Base-by-base conservation (phyloP, 148 eudicot genomes). In the Vaccinium darrowii region DNA sequence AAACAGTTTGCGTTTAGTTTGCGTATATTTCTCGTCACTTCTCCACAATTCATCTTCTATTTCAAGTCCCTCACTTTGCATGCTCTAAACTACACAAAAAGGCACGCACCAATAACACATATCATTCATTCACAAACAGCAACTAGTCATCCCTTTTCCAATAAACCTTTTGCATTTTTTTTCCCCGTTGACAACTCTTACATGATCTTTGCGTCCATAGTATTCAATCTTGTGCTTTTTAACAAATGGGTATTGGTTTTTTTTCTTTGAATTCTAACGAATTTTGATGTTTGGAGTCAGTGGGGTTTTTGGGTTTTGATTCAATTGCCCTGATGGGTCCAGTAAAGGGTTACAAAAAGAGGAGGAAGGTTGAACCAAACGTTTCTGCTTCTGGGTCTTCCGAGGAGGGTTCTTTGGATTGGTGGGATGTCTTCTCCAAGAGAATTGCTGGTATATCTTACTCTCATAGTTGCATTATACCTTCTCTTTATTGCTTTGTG, bases 321-420 rank as follows among this genome's bases (percentile, higher is more conserved):
- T 90, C 88, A 90, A 90, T 92, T 88, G 15, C 9, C 47, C 49
- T 77, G 90, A 95, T 95, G 98, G 97, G 90, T 80, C 97, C 92
- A 84, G 79, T 90, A 33, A 92, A 90, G 92, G 92, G 93, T 88
- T 83, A 91, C 76, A 95, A 88, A 84, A 95, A 90, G 93, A 93
- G 81, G 76, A 91, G 91, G 83, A 93, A 88, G 77, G 89, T 67
- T 86, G 88, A 87, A 62, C 81, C 86, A 12, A 90, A 84, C 74
- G 80, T 84, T 57, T 79, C 84, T 69, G 84, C 81, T 88, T 85
- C 83, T 87, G 89, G 91, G 89, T 89, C 90, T 84, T 82, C 91
- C n/a, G 91, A 91, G 87, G 94, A 93, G 60, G 91, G 86, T n/a
- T 84, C 90, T 89, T 82, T 23, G 85, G 93, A 95, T 88, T 95